These are phyloP conservation scores for Ophiostoma sp. DNA, from an alignment of 2,329 filamentous ascomycete genomes.

Conservation along the genomic window DNA sequence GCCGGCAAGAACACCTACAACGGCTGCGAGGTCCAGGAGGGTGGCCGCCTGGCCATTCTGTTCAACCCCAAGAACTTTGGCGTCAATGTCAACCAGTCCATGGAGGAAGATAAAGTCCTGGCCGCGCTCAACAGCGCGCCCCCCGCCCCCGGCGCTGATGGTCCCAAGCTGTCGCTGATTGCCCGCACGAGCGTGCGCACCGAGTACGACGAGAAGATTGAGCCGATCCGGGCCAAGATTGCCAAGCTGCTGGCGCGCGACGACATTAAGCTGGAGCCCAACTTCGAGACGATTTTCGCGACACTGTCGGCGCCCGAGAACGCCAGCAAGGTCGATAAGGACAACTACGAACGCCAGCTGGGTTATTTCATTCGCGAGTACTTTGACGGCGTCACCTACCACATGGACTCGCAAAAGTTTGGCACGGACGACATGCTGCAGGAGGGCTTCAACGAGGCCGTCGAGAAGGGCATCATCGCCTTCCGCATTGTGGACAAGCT, in stretches of 20 bases:
- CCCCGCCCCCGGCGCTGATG: slow-evolving; percentile 31
- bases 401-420: slow-evolving; percentile 28
- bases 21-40: slow-evolving; percentile 42
- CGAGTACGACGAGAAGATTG: slow-evolving; percentile 48
- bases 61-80: slow-evolving; percentile 48
- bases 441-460: slow-evolving; percentile 50
- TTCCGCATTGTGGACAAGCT: slow-evolving; percentile 52
- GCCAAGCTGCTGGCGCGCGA: slow-evolving; percentile 39
- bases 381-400: slow-evolving; percentile 42
- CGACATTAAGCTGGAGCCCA: slow-evolving; percentile 49
- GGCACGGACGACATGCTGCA: slow-evolving; percentile 46
- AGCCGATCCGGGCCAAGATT: slow-evolving; percentile 42
- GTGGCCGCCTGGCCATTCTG: slow-evolving; percentile 51
- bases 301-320: slow-evolving; percentile 40
- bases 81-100: slow-evolving; percentile 46
- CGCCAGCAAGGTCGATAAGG: slow-evolving; percentile 35
- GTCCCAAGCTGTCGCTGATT: slow-evolving; percentile 41
- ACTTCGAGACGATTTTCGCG: slow-evolving; percentile 48
- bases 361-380: slow-evolving; percentile 46
- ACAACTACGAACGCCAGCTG: slow-evolving; percentile 48
- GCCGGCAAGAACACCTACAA: slow-evolving; percentile 44
- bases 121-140: slow-evolving; percentile 50
- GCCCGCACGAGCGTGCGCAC: slow-evolving; percentile 46
- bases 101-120: slow-evolving; percentile 41
- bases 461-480: slow-evolving; percentile 45